Evolutionary conservation across 768 basidiomycete genomes (phyloP).

Genomic region (Termitomyces sp.): DNA sequence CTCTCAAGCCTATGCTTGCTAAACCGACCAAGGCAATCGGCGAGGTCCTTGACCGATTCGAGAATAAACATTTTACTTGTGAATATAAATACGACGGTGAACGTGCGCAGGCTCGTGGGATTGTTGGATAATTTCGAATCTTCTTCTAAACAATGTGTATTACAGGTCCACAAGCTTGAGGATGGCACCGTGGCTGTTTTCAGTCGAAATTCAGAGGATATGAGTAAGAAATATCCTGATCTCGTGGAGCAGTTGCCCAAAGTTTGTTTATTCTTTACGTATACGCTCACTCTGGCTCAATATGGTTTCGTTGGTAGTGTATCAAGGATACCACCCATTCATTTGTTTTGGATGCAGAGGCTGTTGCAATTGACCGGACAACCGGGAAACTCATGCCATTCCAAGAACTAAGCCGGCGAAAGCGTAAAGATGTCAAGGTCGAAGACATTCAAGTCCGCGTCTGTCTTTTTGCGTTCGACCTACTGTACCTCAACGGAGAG

Average conservation of each 20-base stretch:
- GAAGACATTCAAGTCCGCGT: conserved; percentile 98
- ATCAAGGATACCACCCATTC: conserved; percentile 79
- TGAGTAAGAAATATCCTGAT: conserved; percentile 99
- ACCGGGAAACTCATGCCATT: conserved; percentile 92
- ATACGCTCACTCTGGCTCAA: conserved; percentile 4
- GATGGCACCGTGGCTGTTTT: conserved; percentile 88
- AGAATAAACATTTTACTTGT: conserved; percentile 92
- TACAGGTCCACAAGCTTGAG: conserved; percentile 77
- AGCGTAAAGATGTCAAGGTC: conserved; percentile 96
- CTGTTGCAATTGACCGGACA: conserved; percentile 87
- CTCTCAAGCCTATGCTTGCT: conserved; percentile 97
- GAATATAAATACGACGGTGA: conserved; percentile 99
- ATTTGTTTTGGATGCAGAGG: conserved; percentile 95
- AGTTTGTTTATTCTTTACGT: conserved; percentile 34
- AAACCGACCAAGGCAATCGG: conserved; percentile 99
- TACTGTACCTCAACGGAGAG: conserved; percentile 96
- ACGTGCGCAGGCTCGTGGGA: conserved; percentile 70
- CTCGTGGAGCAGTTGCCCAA: conserved; percentile 89
- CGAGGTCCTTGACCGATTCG: conserved; percentile 95
- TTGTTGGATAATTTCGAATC: not conserved
- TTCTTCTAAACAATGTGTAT: not conserved
- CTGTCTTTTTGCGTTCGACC: conserved; percentile 93
- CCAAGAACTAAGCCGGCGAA: conserved; percentile 92
- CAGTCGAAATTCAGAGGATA: conserved; percentile 97
- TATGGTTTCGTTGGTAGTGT: conserved; percentile 44